These are phyloP conservation scores for Aspergillus diversus DNA, from an alignment of 495 filamentous ascomycete species.

Conservation along the genomic window DNA sequence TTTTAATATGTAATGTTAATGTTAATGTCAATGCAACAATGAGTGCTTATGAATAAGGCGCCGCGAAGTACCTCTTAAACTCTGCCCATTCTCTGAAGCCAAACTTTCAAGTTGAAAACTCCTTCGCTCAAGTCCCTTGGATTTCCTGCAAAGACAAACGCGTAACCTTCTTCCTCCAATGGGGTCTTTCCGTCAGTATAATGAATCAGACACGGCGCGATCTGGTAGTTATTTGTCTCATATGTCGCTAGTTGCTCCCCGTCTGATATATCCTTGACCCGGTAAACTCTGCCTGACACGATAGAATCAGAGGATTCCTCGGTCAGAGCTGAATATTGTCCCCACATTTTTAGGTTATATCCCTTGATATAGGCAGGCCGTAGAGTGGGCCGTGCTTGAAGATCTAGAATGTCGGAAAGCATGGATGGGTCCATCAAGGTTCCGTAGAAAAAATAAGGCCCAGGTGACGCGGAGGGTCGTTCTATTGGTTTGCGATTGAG, in stretches of 20 bases:
- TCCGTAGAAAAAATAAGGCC: constrained; percentile 42
- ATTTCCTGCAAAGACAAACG: constrained; percentile 38
- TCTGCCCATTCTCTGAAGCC: constrained; percentile 11
- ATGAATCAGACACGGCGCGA: constrained; percentile 24
- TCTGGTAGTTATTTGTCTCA: constrained; percentile 33
- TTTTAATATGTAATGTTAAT: too few species aligned
- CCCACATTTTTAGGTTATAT: constrained; percentile 31
- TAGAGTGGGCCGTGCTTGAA: constrained; percentile 21
- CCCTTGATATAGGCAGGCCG: constrained; percentile 23
- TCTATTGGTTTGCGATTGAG: not conserved
- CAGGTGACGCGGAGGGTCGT: constrained; percentile 14
- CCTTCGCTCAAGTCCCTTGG: constrained; percentile 30
- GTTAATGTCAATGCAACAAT: not conserved
- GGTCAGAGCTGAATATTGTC: constrained; percentile 35
- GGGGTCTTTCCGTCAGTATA: constrained; percentile 28
- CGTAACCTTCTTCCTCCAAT: constrained; percentile 22
- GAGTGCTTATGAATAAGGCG: not conserved
- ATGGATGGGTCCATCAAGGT: constrained; percentile 29
- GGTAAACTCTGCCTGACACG: constrained; percentile 33
- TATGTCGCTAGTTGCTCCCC: constrained; percentile 32
- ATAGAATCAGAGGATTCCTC: constrained; percentile 17
- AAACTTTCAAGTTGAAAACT: constrained; percentile 31
- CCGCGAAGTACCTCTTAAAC: not conserved
- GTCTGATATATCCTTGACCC: constrained; percentile 25
- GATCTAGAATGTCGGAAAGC: constrained; percentile 24